Evolutionary conservation across 345 rosid genomes (phyloP).

Genomic region (Citrus australasica): DNA sequence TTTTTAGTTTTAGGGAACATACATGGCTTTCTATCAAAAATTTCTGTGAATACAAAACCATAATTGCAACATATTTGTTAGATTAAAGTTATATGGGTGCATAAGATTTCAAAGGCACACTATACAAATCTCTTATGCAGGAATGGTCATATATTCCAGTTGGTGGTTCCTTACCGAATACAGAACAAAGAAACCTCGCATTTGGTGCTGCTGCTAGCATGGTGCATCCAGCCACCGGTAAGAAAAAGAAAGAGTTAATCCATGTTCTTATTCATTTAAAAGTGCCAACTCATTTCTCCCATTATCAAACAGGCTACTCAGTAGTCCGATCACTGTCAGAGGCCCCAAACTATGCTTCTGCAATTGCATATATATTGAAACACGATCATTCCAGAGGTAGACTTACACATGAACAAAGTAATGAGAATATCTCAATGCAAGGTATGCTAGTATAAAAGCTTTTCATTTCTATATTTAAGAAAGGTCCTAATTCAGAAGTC

Average conservation of each 20-base stretch:
- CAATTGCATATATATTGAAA: constrained; percentile 68
- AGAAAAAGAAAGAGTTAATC: constrained; percentile 6
- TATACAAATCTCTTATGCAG: constrained; percentile 35
- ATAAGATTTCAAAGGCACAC: neutral
- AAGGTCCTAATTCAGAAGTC: neutral
- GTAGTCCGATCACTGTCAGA: constrained; percentile 95
- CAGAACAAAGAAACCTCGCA: constrained; percentile 88
- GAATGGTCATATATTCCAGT: constrained; percentile 99
- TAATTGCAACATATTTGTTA: neutral
- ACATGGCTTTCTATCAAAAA: neutral
- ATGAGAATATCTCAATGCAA: constrained; percentile 71
- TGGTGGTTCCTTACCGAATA: constrained; percentile 93
- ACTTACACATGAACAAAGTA: constrained; percentile 24
- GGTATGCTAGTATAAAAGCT: constrained; percentile 33
- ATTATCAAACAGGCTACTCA: constrained; percentile 66
- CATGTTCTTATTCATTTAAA: constrained; percentile 12
- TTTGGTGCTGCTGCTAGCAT: constrained; percentile 98
- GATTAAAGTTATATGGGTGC: constrained; percentile 2
- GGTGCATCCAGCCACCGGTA: constrained; percentile 98
- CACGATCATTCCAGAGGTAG: constrained; percentile 30
- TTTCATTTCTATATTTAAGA: neutral
- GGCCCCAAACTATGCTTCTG: constrained; percentile 86
- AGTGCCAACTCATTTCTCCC: constrained; percentile 6
- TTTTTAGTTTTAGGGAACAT: neutral
- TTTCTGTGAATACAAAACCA: neutral